These are phyloP conservation scores for Pelargonium cotyledonis DNA, from an alignment of 441 rosid species.

Conservation along the genomic window DNA sequence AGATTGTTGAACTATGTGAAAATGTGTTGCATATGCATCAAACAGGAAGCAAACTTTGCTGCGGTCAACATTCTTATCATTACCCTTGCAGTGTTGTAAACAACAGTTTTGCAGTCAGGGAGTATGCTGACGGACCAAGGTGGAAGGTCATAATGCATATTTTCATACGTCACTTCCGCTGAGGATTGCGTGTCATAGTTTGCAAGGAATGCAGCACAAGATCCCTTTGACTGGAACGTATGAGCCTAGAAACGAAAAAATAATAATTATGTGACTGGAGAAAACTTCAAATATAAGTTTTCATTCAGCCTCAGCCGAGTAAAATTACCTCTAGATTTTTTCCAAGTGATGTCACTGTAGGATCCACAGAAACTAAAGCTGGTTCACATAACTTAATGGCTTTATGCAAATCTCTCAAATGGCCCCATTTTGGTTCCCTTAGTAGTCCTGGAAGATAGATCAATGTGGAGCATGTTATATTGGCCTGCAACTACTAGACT, in stretches of 20 bases:
- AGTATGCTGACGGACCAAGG: constrained; percentile 98
- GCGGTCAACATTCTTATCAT: neutral
- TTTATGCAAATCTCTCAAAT: constrained; percentile 86
- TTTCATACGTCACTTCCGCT: constrained; percentile 68
- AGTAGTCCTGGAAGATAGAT: constrained; percentile 48
- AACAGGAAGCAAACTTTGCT: constrained; percentile 13
- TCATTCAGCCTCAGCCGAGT: constrained; percentile 2
- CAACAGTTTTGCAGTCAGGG: constrained; percentile 91
- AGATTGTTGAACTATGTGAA: neutral
- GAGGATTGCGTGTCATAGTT: constrained; percentile 80
- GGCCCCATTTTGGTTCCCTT: constrained; percentile 90
- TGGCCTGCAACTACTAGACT: constrained; percentile 6
- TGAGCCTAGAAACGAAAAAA: constrained; percentile 49
- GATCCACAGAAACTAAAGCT: constrained; percentile 75
- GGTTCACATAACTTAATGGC: constrained; percentile 85
- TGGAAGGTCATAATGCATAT: constrained; percentile 88
- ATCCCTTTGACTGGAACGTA: constrained; percentile 64
- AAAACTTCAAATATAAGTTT: neutral
- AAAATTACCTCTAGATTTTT: constrained; percentile 59
- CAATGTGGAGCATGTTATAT: neutral
- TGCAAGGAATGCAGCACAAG: constrained; percentile 90
- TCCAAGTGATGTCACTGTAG: constrained; percentile 69
- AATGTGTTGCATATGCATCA: neutral
- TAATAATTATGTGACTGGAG: neutral
- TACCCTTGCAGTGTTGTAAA: constrained; percentile 97